phyloP scores from a whole-genome alignment of 345 rosid genomes.

The Nasturtium officinale region DNA sequence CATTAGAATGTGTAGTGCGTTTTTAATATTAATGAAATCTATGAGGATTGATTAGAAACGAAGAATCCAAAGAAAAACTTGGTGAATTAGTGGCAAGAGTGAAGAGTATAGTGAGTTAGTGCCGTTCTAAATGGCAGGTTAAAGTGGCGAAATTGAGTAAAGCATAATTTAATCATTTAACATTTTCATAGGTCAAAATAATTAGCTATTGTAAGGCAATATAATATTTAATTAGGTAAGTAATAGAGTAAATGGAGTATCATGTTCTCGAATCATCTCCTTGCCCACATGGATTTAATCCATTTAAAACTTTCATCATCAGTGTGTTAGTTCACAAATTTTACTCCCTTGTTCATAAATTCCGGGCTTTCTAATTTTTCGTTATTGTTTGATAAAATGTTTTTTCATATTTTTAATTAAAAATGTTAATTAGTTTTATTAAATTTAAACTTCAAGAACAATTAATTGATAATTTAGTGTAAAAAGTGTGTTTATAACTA shows the following conservation, averaged over 20 bases:
- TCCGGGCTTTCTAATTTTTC: too few relatives aligned
- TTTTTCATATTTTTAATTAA: too few relatives aligned
- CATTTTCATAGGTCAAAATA: neutral
- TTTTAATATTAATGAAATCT: neutral
- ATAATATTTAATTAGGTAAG: neutral
- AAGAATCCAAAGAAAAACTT: neutral
- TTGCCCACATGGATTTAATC: too few relatives aligned
- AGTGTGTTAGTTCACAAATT: too few relatives aligned
- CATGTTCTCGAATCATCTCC: too few relatives aligned
- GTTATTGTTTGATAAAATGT: too few relatives aligned
- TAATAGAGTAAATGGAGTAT: too few relatives aligned
- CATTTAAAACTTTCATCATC: too few relatives aligned
- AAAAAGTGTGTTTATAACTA: neutral
- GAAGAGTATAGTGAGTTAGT: slow-evolving; percentile 1
- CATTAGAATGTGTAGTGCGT: slow-evolving; percentile 27
- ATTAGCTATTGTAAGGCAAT: neutral
- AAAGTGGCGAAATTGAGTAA: slow-evolving; percentile 4
- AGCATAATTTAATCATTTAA: neutral
- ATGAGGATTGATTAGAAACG: slow-evolving; percentile 5
- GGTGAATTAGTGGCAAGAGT: neutral
- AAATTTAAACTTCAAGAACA: neutral
- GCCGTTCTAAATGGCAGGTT: slow-evolving; percentile 24
- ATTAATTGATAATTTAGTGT: too few relatives aligned
- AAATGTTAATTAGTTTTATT: too few relatives aligned
- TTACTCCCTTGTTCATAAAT: too few relatives aligned